Conservation (phyloP, 257 asterid genomes). For the Primulina huaijiensis region DNA sequence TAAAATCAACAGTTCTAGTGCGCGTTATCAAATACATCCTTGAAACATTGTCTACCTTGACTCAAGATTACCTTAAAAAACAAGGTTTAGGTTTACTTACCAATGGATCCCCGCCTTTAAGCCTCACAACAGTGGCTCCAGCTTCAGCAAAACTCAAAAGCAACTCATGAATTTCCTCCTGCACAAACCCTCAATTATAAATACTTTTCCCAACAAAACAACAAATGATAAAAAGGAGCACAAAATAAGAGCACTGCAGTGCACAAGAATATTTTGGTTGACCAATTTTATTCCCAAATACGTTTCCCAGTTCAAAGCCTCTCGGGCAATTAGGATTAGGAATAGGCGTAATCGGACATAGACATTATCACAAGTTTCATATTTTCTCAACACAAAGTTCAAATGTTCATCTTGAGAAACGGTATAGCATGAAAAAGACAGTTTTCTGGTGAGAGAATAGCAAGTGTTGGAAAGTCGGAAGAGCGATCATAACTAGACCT, state of each 20-base stretch:
- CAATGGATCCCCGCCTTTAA: conserved; percentile 98
- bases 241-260: conserved; percentile 8
- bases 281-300: no score
- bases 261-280: neutral
- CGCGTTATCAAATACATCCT: conserved; percentile 8
- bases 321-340: no score
- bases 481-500: no score
- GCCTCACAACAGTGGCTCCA: conserved; percentile 95
- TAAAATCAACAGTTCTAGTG: conserved; percentile 31
- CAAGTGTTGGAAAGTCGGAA: no score
- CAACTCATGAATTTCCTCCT: conserved; percentile 96
- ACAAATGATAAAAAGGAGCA: neutral
- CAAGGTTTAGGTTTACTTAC: conserved; percentile 35
- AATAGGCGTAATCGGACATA: no score
- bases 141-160: conserved; percentile 95
- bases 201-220: neutral
- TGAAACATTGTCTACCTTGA: neutral
- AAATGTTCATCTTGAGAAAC: no score
- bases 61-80: neutral
- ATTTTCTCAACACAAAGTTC: no score
- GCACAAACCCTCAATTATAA: conserved; percentile 28
- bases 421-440: no score
- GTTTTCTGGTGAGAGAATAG: no score
- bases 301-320: no score
- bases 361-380: no score